These are phyloP conservation scores for Microbotryum silenes-acaulis DNA, from an alignment of 1,284 basidiomycete species.

Conservation along the genomic window DNA sequence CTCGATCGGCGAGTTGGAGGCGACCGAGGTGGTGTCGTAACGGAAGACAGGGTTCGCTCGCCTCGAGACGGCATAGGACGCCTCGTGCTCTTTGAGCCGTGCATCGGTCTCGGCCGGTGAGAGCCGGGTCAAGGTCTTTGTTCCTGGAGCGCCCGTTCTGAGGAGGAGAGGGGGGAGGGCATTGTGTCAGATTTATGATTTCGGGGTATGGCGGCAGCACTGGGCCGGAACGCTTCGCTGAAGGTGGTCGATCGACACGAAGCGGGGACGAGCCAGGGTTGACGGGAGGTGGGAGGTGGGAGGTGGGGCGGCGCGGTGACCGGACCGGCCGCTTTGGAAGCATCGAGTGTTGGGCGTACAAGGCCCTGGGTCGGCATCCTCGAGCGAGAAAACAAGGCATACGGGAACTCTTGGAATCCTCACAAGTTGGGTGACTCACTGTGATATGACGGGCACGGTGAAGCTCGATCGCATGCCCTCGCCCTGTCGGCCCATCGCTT, in stretches of 20 bases:
- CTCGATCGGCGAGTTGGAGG: constrained; percentile 84
- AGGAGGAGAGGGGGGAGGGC: no score
- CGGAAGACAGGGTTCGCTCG: constrained; percentile 45
- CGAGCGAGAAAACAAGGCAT: no score
- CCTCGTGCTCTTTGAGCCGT: constrained; percentile 54
- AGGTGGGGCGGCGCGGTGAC: neutral
- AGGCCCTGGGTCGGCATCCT: no score
- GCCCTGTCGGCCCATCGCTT: neutral
- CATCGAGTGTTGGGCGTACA: no score
- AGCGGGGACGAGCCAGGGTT: no score
- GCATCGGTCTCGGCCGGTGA: constrained; percentile 53
- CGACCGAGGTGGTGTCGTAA: constrained; percentile 67
- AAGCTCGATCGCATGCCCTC: constrained; percentile 12
- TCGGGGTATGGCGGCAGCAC: no score
- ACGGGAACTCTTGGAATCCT: no score
- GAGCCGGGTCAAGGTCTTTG: constrained; percentile 46
- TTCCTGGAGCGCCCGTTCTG: constrained; percentile 22
- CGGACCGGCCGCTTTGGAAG: neutral
- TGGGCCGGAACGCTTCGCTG: no score
- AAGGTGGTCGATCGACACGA: no score
- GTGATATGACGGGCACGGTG: constrained; percentile 26
- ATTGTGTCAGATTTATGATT: neutral
- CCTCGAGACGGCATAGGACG: constrained; percentile 41
- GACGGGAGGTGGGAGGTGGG: no score
- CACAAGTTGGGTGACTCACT: constrained; percentile 14